Conservation (phyloP, 2,329 filamentous ascomycete genomes). For the Cytospora leucostoma region DNA sequence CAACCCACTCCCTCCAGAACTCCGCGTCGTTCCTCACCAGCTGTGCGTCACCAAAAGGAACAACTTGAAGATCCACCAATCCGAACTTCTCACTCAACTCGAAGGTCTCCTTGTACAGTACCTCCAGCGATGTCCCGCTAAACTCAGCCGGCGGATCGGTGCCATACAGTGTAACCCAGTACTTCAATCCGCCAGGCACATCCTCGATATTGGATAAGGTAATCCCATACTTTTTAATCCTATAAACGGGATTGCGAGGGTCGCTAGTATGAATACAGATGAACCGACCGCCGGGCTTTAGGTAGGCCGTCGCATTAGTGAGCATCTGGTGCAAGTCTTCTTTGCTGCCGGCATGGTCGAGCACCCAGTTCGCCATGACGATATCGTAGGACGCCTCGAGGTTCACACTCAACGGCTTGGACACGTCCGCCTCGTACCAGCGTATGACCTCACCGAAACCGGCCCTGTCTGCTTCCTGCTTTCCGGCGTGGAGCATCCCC, state of each 20-base stretch:
- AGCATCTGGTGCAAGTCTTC: slow-evolving; percentile 29
- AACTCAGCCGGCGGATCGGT: slow-evolving; percentile 22
- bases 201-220: background rate
- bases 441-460: slow-evolving; percentile 22
- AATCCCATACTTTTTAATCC: background rate
- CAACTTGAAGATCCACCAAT: slow-evolving; percentile 14
- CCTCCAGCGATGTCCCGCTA: slow-evolving; percentile 16
- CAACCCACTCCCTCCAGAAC: slow-evolving; percentile 10
- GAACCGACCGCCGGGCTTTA: slow-evolving; percentile 30
- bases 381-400: slow-evolving; percentile 28
- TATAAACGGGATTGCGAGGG: background rate
- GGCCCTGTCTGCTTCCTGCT: slow-evolving; percentile 5
- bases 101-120: slow-evolving; percentile 18
- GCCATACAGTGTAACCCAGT: slow-evolving; percentile 10
- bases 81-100: slow-evolving; percentile 22
- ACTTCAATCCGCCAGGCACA: slow-evolving; percentile 12
- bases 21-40: background rate
- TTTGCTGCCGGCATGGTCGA: slow-evolving; percentile 25
- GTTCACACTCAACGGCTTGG: slow-evolving; percentile 20
- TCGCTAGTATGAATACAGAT: slow-evolving; percentile 26
- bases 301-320: slow-evolving; percentile 19
- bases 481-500: slow-evolving; percentile 33
- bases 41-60: slow-evolving; percentile 9
- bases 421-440: slow-evolving; percentile 27
- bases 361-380: slow-evolving; percentile 30